Conservation (phyloP, 495 filamentous ascomycete genomes). For the Aspergillus coremiiformis region DNA sequence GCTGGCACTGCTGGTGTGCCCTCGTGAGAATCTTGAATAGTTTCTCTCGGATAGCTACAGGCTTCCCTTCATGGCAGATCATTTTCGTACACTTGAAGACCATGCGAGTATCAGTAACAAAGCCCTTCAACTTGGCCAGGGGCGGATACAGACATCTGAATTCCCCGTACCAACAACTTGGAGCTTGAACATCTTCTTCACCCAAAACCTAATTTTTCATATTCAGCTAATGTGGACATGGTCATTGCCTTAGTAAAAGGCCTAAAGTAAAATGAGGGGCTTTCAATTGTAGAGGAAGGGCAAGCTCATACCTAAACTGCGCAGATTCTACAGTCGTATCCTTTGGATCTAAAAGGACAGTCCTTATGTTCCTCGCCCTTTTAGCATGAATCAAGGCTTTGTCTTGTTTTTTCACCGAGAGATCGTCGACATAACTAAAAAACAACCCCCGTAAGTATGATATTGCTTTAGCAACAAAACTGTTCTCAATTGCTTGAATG, state of each 20-base stretch:
- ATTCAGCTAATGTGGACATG: conserved; percentile 9
- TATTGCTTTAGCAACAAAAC: not conserved
- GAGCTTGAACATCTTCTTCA: conserved; percentile 55
- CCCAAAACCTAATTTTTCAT: conserved; percentile 42
- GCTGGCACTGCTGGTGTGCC: conserved; percentile 50
- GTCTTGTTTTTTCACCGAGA: conserved; percentile 53
- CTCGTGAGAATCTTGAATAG: conserved; percentile 50
- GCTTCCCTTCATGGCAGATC: conserved; percentile 54
- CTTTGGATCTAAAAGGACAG: conserved; percentile 48
- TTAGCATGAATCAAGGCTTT: conserved; percentile 51
- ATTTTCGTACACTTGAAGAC: conserved; percentile 31
- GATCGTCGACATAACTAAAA: conserved; percentile 40
- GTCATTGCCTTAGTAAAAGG: not conserved
- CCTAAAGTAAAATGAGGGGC: not conserved
- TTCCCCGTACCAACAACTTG: conserved; percentile 30
- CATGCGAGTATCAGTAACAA: conserved; percentile 11
- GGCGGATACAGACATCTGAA: conserved; percentile 26
- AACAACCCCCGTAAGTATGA: not conserved
- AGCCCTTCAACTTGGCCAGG: not conserved
- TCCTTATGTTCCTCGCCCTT: conserved; percentile 47
- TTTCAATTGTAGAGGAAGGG: not conserved
- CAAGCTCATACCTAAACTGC: conserved; percentile 42
- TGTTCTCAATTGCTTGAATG: not conserved
- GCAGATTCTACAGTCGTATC: conserved; percentile 52
- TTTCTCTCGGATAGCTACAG: conserved; percentile 53